Percentiles rank a stretch among this genome's conserved stretches.
Conservation (phyloP, 495 filamentous ascomycete genomes). For the Lepraria neglecta region DNA sequence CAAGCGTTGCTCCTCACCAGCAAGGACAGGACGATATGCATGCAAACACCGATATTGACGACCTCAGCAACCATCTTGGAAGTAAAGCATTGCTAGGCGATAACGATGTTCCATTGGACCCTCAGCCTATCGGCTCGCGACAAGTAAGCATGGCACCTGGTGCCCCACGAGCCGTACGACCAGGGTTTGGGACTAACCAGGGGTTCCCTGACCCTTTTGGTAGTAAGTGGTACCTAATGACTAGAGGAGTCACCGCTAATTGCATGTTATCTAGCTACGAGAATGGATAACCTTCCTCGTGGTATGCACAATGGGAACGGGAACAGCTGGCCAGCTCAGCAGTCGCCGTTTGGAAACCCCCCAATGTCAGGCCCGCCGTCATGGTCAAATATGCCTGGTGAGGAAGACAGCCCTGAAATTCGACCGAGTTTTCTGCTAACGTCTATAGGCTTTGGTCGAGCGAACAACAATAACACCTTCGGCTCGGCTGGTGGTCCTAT, state of each 20-base stretch:
- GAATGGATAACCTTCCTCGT: constrained; percentile 26
- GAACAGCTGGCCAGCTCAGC: constrained; percentile 37
- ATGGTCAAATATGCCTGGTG: constrained; percentile 42
- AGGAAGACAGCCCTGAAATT: constrained; percentile 20
- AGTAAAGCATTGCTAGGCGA: constrained; percentile 91
- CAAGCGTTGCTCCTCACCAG: constrained; percentile 60
- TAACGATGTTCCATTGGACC: constrained; percentile 49
- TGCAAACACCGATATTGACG: constrained; percentile 53
- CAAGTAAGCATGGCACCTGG: constrained; percentile 27
- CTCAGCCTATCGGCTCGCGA: constrained; percentile 36
- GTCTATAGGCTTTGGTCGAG: constrained; percentile 42
- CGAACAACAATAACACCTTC: constrained; percentile 45
- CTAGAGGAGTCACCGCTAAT: constrained; percentile 3
- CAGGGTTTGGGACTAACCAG: constrained; percentile 43
- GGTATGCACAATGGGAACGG: constrained; percentile 32
- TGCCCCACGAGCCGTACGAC: constrained; percentile 20
- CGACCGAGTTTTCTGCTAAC: constrained; percentile 27
- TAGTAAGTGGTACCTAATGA: constrained; percentile 31
- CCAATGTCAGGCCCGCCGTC: constrained; percentile 38
- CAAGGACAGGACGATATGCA: constrained; percentile 39
- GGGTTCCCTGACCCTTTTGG: constrained; percentile 48
- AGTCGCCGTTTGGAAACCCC: constrained; percentile 40
- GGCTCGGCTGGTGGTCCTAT: constrained; percentile 37
- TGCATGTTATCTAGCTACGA: constrained; percentile 17
- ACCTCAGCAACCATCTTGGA: constrained; percentile 77